Conservation (phyloP, 1,284 basidiomycete genomes). For the Ganoderma resinaceum region DNA sequence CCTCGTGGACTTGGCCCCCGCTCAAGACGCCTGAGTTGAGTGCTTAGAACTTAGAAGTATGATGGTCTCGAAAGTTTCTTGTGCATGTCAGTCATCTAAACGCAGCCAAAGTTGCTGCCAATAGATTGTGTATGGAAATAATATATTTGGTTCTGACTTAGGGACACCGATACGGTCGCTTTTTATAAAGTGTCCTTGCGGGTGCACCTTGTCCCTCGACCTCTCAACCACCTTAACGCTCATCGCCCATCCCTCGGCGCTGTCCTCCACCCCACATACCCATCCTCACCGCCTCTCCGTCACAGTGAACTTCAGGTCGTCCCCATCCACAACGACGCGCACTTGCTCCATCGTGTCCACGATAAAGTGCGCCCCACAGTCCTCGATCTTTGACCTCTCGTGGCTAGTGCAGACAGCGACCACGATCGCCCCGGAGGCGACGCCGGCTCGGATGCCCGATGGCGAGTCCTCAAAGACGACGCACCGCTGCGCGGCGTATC, state of each 20-base stretch:
- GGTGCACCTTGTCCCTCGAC: not conserved
- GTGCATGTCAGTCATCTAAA: no score
- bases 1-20: conserved; percentile 4
- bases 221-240: not conserved
- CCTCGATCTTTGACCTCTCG: conserved; percentile 58
- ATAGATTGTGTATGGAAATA: no score
- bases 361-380: conserved; percentile 72
- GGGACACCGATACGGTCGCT: no score
- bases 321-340: conserved; percentile 48
- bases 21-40: not conserved
- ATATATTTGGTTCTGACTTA: no score
- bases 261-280: not conserved
- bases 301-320: conserved; percentile 46
- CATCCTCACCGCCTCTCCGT: not conserved
- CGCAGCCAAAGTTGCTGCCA: no score
- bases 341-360: conserved; percentile 68
- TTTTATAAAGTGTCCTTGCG: no score
- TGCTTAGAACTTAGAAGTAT: no score
- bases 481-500: conserved; percentile 62
- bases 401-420: conserved; percentile 81
- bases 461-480: conserved; percentile 83
- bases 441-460: conserved; percentile 75
- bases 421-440: conserved; percentile 75
- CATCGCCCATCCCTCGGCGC: not conserved
- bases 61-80: no score